Conservation (phyloP, 768 basidiomycete genomes). For the Phanerochaete carnosa region DNA sequence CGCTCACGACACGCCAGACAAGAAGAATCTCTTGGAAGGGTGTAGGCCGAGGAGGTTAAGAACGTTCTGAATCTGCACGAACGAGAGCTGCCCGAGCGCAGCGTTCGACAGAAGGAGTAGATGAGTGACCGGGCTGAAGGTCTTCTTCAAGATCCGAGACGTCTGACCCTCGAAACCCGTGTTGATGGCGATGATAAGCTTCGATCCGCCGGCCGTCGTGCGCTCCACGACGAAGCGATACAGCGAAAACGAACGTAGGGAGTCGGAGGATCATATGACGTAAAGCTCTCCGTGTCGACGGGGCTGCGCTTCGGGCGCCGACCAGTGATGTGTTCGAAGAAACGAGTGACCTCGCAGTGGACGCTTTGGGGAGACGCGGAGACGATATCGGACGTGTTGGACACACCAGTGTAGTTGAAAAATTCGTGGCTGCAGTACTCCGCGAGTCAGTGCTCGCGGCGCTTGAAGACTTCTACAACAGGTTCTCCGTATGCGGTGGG, state of each 20-base stretch:
- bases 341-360: conserved; percentile 67
- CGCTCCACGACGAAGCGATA: conserved; percentile 62
- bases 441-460: conserved; percentile 83
- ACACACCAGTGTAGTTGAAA: conserved; percentile 59
- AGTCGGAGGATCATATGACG: conserved; percentile 57
- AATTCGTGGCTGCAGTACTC: conserved; percentile 84
- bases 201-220: conserved; percentile 43
- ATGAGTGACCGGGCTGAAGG: conserved; percentile 90
- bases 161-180: conserved; percentile 89
- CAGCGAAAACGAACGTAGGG: conserved; percentile 76
- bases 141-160: conserved; percentile 81
- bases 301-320: conserved; percentile 58
- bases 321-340: conserved; percentile 88
- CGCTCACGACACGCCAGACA: no score
- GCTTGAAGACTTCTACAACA: conserved; percentile 75
- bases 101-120: conserved; percentile 80
- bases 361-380: conserved; percentile 32
- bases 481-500: conserved; percentile 90
- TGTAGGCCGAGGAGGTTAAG: conserved; percentile 78
- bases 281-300: conserved; percentile 42
- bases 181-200: conserved; percentile 92
- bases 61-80: conserved; percentile 80
- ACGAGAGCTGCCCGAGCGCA: conserved; percentile 91
- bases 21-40: conserved; percentile 71
- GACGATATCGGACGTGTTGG: conserved; percentile 3